A percentile compares a stretch with the other conserved stretches of the same genome.
These are phyloP conservation scores for Naganishia randhawae DNA, from an alignment of 768 basidiomycete species.

Conservation along the genomic window DNA sequence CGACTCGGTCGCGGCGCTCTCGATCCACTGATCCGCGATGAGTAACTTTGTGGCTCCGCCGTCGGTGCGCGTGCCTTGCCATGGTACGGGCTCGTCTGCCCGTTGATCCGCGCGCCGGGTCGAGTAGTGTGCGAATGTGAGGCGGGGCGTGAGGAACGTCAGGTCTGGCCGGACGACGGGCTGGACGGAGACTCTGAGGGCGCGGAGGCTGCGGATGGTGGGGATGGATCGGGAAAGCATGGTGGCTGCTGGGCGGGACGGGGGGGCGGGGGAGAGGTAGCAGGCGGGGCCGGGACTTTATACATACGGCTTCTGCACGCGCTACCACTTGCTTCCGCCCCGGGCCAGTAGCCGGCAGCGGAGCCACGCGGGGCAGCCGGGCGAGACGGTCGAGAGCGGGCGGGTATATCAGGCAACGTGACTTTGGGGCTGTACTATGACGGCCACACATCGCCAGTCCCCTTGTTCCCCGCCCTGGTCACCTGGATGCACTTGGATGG, in stretches of 20 bases:
- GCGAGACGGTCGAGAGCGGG: no score
- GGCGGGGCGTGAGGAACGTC: background rate
- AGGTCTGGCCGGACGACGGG: slow-evolving; percentile 6
- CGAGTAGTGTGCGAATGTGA: slow-evolving; percentile 1
- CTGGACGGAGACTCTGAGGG: slow-evolving; percentile 1
- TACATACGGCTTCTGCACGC: background rate
- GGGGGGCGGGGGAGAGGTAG: background rate
- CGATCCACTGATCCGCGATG: slow-evolving; percentile 82
- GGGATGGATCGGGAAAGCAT: slow-evolving; percentile 15
- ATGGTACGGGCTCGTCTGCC: slow-evolving; percentile 47
- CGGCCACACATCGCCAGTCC: no score
- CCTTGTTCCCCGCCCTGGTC: no score
- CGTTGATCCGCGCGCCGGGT: slow-evolving; percentile 4
- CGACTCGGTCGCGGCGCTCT: slow-evolving; percentile 74
- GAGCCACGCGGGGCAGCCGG: background rate
- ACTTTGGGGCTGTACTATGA: no score
- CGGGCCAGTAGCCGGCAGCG: background rate
- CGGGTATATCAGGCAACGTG: no score
- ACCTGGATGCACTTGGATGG: no score
- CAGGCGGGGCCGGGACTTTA: background rate
- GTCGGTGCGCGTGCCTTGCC: slow-evolving; percentile 80
- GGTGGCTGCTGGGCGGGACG: background rate
- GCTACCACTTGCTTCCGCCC: background rate
- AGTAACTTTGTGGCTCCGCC: slow-evolving; percentile 90
- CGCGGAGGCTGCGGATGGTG: slow-evolving; percentile 3